Base-by-base conservation (phyloP, 176 grass and related monocot genomes). In the Eremochloa ophiuroides region DNA sequence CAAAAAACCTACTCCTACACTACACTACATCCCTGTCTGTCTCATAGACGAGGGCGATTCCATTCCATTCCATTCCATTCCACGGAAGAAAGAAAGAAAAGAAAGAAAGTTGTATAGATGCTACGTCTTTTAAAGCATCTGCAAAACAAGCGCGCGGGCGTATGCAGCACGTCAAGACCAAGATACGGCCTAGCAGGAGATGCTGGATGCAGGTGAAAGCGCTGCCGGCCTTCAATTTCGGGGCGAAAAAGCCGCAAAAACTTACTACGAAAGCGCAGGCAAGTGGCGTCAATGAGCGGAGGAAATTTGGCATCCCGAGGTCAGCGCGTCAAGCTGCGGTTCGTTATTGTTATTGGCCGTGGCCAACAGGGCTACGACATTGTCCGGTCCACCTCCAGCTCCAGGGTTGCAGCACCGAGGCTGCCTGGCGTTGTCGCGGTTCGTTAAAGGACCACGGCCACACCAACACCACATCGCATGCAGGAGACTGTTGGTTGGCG, bases 231-330 rank as follows among this genome's bases (percentile, higher is more conserved):
- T 70, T 71, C 18, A 1, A 9, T 9, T 3, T 7, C 51, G 59
- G 10, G 27, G 62, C 61, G 6, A 46, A 66, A 79, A 75, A 38
- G 77, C 70, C 77, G 77, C 77, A 86, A 81, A 86, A 86, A 58
- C 46, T 80, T 86, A 75, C 69, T 1, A 53, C 20, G 28, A 23
- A 43, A 67, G 44, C 38, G 9, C 38, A 62, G 12, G 56, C 50
- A 6, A 22, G 37, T 13, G 77, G 22, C 55, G 69, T 80, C 76
- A 74, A 86, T 23, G 27, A 3, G 60, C 10, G 77, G 77, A 68
- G 17, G 37, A 75, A 86, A 43, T 10, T 33, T 5, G 7, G 40
- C 71, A 27, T 59, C 69, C 46, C 35, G 46, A 81, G 77, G 77
- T 86, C 84, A 75, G 69, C 44, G 20, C 29, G 77, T 81, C 61